A percentile compares a stretch with the other conserved stretches of the same genome.
Evolutionary conservation across 2,329 filamentous ascomycete species (phyloP).

Genomic region (Fusarium lyarnte): DNA sequence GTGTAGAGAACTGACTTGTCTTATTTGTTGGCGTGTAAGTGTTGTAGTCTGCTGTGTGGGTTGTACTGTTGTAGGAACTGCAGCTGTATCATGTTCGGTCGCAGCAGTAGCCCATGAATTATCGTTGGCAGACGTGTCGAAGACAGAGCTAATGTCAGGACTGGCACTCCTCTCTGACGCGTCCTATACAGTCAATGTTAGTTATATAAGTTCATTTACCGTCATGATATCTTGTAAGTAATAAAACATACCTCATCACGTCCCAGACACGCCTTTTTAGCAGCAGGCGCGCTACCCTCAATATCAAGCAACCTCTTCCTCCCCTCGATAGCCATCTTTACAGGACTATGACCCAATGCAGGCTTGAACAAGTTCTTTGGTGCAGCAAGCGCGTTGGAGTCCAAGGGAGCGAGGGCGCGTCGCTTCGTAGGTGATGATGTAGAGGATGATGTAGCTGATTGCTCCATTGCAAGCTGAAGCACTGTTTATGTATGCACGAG

Average conservation of each 20-base stretch:
- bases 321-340: slow-evolving; percentile 41
- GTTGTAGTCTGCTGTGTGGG: slow-evolving; percentile 7
- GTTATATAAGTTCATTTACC: neutral
- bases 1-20: slow-evolving; percentile 53
- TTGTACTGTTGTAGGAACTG: slow-evolving; percentile 17
- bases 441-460: slow-evolving; percentile 21
- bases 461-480: slow-evolving; percentile 34
- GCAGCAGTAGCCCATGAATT: slow-evolving; percentile 59
- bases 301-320: slow-evolving; percentile 44
- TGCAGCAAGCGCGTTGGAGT: slow-evolving; percentile 55
- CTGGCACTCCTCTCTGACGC: slow-evolving; percentile 47
- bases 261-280: slow-evolving; percentile 49
- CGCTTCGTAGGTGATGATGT: slow-evolving; percentile 54
- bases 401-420: slow-evolving; percentile 59
- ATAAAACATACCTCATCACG: slow-evolving; percentile 44
- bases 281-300: slow-evolving; percentile 36
- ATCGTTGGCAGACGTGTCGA: slow-evolving; percentile 59
- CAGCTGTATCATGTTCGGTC: slow-evolving; percentile 57
- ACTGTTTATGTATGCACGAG: neutral
- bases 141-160: slow-evolving; percentile 59
- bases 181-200: slow-evolving; percentile 31
- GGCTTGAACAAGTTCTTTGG: slow-evolving; percentile 42
- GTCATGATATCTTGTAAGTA: neutral
- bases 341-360: slow-evolving; percentile 35
- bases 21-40: slow-evolving; percentile 63